These are phyloP conservation scores for Ilyonectria mors-panacis DNA, from an alignment of 2,329 filamentous ascomycete genomes.

Conservation along the genomic window DNA sequence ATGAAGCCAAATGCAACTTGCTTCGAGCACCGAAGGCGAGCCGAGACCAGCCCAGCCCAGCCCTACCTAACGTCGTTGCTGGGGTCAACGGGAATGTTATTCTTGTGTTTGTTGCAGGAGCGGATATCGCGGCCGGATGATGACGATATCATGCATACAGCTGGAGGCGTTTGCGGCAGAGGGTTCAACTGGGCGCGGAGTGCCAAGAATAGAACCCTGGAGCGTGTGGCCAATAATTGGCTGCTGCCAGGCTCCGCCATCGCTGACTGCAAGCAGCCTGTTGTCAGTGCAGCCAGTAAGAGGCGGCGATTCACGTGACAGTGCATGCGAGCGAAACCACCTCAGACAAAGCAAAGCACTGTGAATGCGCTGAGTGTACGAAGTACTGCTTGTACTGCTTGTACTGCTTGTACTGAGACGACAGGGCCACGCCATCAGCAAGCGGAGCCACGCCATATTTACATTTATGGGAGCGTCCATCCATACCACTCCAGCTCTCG, in stretches of 20 bases:
- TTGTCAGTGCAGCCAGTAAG: background rate
- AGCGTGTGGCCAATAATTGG: slow-evolving; percentile 13
- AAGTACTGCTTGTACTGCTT: background rate
- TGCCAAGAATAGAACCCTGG: slow-evolving; percentile 24
- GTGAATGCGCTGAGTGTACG: background rate
- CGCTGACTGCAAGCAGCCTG: background rate
- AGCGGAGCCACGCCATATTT: slow-evolving; percentile 19
- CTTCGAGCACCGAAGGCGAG: no score
- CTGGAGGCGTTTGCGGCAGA: background rate
- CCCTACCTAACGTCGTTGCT: background rate
- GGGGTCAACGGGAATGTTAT: background rate
- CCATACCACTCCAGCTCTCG: background rate
- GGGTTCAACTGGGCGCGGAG: background rate
- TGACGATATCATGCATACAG: slow-evolving; percentile 26
- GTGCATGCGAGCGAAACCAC: background rate
- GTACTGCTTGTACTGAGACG: background rate
- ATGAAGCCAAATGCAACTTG: no score
- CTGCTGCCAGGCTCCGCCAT: background rate
- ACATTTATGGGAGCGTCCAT: slow-evolving; percentile 4
- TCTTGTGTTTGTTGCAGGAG: slow-evolving; percentile 9
- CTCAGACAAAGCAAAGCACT: no score
- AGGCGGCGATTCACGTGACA: slow-evolving; percentile 14
- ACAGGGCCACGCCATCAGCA: slow-evolving; percentile 20
- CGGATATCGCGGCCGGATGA: slow-evolving; percentile 21
- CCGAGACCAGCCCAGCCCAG: background rate